phyloP scores from a whole-genome alignment of 2,329 filamentous ascomycete species.

The Monosporascus sp. region DNA sequence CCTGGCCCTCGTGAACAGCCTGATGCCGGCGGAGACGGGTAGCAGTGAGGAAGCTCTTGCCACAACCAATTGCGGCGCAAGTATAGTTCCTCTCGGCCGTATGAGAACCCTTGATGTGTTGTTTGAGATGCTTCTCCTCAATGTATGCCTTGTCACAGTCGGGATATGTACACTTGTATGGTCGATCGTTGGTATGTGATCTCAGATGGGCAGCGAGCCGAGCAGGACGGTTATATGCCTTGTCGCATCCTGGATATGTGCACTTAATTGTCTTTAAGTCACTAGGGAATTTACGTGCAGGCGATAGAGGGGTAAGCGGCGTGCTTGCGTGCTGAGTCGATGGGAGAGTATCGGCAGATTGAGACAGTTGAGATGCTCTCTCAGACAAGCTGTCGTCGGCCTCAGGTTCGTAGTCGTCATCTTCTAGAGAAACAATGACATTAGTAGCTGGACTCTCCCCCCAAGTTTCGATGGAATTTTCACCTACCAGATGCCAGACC shows the following conservation, averaged over 20 bases:
- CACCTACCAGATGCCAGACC: constrained; percentile 5
- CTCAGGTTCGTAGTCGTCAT: constrained; percentile 3
- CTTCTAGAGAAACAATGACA: constrained; percentile 1
- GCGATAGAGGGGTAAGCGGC: constrained; percentile 45
- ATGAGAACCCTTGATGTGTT: constrained; percentile 81
- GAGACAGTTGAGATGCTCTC: constrained; percentile 7
- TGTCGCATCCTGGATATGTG: constrained; percentile 66
- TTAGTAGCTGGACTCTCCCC: constrained; percentile 3
- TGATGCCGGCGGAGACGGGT: constrained; percentile 73
- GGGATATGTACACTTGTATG: constrained; percentile 65
- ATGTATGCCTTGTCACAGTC: constrained; percentile 80
- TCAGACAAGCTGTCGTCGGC: constrained; percentile 13
- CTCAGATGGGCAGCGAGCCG: constrained; percentile 74
- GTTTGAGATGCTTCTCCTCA: constrained; percentile 78
- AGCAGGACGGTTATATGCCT: constrained; percentile 83
- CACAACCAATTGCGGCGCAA: constrained; percentile 69
- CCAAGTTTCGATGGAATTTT: constrained; percentile 58
- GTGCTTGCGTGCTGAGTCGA: constrained; percentile 29
- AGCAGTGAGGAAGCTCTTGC: constrained; percentile 75
- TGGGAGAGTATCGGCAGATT: constrained; percentile 11
- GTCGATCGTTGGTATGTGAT: constrained; percentile 79
- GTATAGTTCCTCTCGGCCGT: constrained; percentile 62
- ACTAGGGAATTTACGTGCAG: constrained; percentile 55
- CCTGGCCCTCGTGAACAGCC: constrained; percentile 70
- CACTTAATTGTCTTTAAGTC: constrained; percentile 75